These are phyloP conservation scores for Leccinum ochraceum DNA, from an alignment of 768 basidiomycete species.

Conservation along the genomic window DNA sequence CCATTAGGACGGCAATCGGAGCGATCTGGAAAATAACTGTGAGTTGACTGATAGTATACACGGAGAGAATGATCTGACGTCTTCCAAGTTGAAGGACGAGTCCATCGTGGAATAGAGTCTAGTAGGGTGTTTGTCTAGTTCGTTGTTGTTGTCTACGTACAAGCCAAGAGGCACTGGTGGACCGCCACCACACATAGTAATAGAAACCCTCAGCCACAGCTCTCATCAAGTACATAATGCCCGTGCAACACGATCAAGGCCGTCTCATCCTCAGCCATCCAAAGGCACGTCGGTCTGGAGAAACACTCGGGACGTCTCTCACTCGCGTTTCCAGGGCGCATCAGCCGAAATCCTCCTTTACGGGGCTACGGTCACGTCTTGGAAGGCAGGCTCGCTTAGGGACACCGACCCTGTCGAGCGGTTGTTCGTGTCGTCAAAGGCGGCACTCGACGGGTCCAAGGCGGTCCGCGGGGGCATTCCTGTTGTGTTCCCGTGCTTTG, in stretches of 20 bases:
- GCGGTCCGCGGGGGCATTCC: slow-evolving; percentile 62
- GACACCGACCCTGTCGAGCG: slow-evolving; percentile 53
- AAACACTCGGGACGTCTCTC: no score
- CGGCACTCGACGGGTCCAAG: slow-evolving; percentile 78
- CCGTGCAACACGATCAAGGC: slow-evolving; percentile 46
- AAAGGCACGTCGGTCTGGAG: slow-evolving; percentile 42
- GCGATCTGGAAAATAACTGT: slow-evolving; percentile 58
- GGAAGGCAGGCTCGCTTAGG: slow-evolving; percentile 56
- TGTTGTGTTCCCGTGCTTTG: slow-evolving; percentile 87
- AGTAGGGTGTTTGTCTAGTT: not conserved
- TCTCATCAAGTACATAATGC: slow-evolving; percentile 55
- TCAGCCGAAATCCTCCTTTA: slow-evolving; percentile 68
- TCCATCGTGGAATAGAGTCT: slow-evolving; percentile 50
- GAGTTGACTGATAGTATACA: slow-evolving; percentile 15
- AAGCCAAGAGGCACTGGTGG: not conserved
- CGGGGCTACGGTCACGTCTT: slow-evolving; percentile 87
- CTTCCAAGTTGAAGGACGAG: slow-evolving; percentile 62
- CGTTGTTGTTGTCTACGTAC: not conserved
- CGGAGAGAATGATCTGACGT: slow-evolving; percentile 46
- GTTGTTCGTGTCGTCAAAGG: slow-evolving; percentile 81
- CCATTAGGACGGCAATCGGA: slow-evolving; percentile 96
- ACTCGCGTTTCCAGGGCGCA: slow-evolving; percentile 50
- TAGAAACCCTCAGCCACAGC: slow-evolving; percentile 13
- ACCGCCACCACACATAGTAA: slow-evolving; percentile 18
- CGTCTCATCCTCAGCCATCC: slow-evolving; percentile 59